Percentiles rank a stretch among this genome's conserved stretches.
Conservation (phyloP, 1,139 yeast genomes). For the Pneumocystis murina region DNA sequence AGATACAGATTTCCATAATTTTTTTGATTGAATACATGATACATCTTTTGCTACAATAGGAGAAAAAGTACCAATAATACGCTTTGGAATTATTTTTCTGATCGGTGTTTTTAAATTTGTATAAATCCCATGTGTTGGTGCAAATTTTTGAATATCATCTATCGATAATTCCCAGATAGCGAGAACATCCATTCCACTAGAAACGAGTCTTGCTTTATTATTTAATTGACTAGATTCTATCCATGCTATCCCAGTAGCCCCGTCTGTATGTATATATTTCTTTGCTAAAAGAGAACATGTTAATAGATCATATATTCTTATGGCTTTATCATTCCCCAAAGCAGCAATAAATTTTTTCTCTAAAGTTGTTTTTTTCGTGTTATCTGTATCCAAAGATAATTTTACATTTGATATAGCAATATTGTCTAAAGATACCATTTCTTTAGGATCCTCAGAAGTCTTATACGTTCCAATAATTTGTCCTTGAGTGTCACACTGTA, state of each 20-base stretch:
- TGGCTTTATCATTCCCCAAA: slow-evolving; percentile 21
- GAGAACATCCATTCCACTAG: background rate
- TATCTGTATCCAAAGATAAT: background rate
- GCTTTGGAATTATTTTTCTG: background rate
- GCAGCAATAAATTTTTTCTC: slow-evolving; percentile 11
- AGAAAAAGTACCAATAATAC: background rate
- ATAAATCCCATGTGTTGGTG: background rate
- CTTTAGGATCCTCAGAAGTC: background rate
- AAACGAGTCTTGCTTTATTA: background rate
- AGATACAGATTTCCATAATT: background rate
- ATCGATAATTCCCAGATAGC: background rate
- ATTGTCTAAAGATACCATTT: background rate
- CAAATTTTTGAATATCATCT: background rate
- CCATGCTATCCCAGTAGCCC: slow-evolving; percentile 1
- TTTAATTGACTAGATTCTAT: background rate
- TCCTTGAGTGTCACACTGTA: background rate
- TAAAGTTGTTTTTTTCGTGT: background rate
- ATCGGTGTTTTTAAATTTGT: background rate
- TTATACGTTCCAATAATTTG: background rate
- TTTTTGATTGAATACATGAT: background rate
- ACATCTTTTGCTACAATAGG: background rate
- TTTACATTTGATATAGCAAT: background rate
- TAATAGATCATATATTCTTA: slow-evolving; percentile 10
- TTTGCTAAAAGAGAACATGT: slow-evolving; percentile 5
- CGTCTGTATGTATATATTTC: slow-evolving; percentile 3